Evolutionary conservation across 106 monocot species (phyloP), one percentile per base, ranked within the genome.

Genomic region (Dendrobium nobile): DNA sequence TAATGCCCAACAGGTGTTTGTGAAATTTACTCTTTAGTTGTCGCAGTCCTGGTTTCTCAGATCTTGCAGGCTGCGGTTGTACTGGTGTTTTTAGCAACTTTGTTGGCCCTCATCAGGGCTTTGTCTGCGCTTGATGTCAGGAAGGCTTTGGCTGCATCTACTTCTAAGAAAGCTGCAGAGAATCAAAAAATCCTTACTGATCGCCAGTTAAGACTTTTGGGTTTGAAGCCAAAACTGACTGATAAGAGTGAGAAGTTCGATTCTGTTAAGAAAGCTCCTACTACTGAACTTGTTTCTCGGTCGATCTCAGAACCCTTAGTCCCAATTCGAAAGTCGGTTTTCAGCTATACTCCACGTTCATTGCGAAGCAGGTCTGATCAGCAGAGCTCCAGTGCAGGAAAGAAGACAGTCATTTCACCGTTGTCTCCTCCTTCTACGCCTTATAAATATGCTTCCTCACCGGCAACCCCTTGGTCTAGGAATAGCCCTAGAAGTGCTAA

Each of bases 401-500:
- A 84, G 77, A 87, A 61, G n/a, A 19, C 54, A 20, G 33, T 56
- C 1, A 37, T 79, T 41, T 79, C 88, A 20, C 78, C 80, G 7
- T 59, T 67, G 20, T 87, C 87, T 31, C 83, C 88, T 70, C 19
- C 94, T 82, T 54, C 83, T 17, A 54, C 87, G 61, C 75, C 75
- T 75, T 79, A 81, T 28, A 77, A 9, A 18, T 70, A 70, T 70
- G 70, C 70, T 37, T 33, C 88, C 44, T 93, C 93, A 19, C 90
- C 90, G 17, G 61, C 80, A 42, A 87, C 90, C 42, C 92, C 92
- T 7, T 94, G 95, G 92, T 93, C 89, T 33, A 92, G 84, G 76
- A 85, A 83, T 41, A 82, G 83, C 73, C 76, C 87, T 24, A 84
- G 89, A 3, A 87, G 88, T 83, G 92, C 92, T 41, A 98, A 91